Base-by-base conservation (phyloP, 225 moss, liverwort and hornwort genomes). In the Bryum argenteum region DNA sequence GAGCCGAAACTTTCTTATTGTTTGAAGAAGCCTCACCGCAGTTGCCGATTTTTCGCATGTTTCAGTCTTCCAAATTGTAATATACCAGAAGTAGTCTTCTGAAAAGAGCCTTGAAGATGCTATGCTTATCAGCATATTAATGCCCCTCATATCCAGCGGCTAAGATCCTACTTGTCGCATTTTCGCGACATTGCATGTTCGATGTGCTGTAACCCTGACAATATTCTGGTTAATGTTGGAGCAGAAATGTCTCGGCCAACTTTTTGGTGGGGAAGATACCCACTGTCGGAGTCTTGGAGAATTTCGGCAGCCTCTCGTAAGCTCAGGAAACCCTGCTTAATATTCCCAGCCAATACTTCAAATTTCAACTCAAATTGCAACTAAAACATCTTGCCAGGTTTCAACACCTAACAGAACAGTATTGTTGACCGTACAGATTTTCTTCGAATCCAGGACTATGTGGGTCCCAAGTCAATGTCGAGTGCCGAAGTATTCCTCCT, bases 161-260 rank as follows among this genome's bases (percentile, higher is more conserved):
- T 17, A 59, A 48, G 12, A 16, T 47, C 15, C 44, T 69, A 53
- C 53, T 23, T 45, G 38, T 47, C 43, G 3, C 15, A 24, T 44
- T 16, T 40, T 16, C 72, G 58, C 51, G 11, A 63, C 22, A 64
- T 63, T 57, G 20, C 4, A 23, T 20, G 6, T 48, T 71, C 17
- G 47, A 56, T 67, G 66, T 37, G 13, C n/a, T 61, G 18, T 47
- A 47, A 11, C 56, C 28, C 66, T 75, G 51, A 54, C 2, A 16
- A 9, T 11, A 33, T 41, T 14, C 18, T 57, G 42, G n/a, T 66
- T 64, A 0, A 58, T 33, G 23, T 54, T 64, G 53, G 37, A 67
- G 79, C 75, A 94, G 94, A 70, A 94, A 94, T 69, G 69, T 94
- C 38, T 94, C 94, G 20, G 76, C 75, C 20, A 94, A 94, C 71